Conservation (phyloP, 768 basidiomycete genomes). For the Trichaptum fuscoviolaceum region DNA sequence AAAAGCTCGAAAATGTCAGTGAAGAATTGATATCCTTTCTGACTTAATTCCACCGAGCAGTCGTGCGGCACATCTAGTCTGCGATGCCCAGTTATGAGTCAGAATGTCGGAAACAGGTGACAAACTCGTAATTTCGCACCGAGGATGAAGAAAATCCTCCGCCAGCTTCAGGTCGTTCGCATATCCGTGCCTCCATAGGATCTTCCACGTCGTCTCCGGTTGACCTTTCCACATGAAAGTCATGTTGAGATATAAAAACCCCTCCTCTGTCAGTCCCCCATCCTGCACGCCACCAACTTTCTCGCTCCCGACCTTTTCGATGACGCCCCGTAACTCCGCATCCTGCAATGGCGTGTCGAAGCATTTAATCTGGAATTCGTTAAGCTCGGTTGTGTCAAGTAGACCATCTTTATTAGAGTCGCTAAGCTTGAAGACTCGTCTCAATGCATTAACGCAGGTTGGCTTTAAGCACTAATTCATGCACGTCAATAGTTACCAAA, state of each 20-base stretch:
- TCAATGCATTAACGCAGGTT: conserved; percentile 80
- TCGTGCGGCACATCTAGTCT: conserved; percentile 93
- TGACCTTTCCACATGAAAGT: conserved; percentile 95
- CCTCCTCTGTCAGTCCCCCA: conserved; percentile 83
- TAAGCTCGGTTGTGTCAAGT: conserved; percentile 84
- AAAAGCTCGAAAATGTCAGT: conserved; percentile 95
- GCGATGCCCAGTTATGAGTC: conserved; percentile 7
- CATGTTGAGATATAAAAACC: conserved; percentile 92
- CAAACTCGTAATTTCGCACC: conserved; percentile 45
- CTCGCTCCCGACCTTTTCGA: conserved; percentile 81
- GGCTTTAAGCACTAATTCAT: conserved; percentile 79
- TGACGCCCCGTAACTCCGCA: conserved; percentile 95
- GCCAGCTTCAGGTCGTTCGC: conserved; percentile 89
- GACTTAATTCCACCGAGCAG: conserved; percentile 92
- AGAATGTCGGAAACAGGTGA: conserved; percentile 7
- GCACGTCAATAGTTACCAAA: conserved; percentile 11
- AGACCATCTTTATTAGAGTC: conserved; percentile 93
- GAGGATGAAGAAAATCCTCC: conserved; percentile 83
- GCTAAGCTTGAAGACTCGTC: conserved; percentile 94
- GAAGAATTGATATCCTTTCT: conserved; percentile 93
- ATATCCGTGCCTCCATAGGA: conserved; percentile 91
- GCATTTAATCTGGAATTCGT: conserved; percentile 98
- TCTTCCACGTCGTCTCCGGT: conserved; percentile 97
- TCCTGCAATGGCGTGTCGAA: conserved; percentile 89
- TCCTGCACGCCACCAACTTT: conserved; percentile 70